Base-by-base conservation (phyloP, 2,329 filamentous ascomycete species). In the Colletotrichum sidae region DNA sequence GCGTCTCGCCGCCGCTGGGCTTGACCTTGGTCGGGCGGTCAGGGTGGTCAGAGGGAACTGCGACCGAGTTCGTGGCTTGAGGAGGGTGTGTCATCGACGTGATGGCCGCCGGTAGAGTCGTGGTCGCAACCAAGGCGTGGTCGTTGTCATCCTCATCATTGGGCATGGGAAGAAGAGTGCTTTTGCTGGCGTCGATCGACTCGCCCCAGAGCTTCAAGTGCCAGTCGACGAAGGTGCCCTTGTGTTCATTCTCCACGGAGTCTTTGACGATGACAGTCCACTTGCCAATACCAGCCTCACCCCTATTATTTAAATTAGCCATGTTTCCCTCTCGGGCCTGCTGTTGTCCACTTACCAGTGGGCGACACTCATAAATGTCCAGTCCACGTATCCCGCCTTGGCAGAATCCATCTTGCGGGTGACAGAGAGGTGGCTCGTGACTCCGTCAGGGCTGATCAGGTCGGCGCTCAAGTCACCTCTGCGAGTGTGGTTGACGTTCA, bases 351-450 rank as follows among this genome's bases (percentile, higher is more conserved):
- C 90, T 78, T 84, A 94, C 92, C 94, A 99, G 76, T 99, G 96
- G 69, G 90, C 94, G 42, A 99, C 96, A 67, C 91, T 96, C 96
- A 99, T 99, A 73, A 99, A 99, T 0, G 95, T 98, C 96, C 96
- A 99, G 79, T 98, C 93, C 42, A 90, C 81, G 76, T 98, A 99
- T 8, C 96, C 96, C 25, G 80, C 78, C 0, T 80, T 75, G 41
- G 85, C 86, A 1, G 85, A 81, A 76, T 99, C 96, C 25, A 87
- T 78, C 65, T 85, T 85, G 69, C 96, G 91, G 2, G 90, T 83
- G 11, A 90, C 92, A 5, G 94, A 91, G 57, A 99, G 87, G 74
- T 97, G 90, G 74, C 93, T 97, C 68, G 93, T 83, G 63, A 97
- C 81, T 9, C 93, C 92, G 38, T 88, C 83, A 0, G 96, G 96